Percentiles rank a stretch among this genome's conserved stretches.
phyloP scores from a whole-genome alignment of 352 stramenopile genomes.

The Vaucheria bursata region DNA sequence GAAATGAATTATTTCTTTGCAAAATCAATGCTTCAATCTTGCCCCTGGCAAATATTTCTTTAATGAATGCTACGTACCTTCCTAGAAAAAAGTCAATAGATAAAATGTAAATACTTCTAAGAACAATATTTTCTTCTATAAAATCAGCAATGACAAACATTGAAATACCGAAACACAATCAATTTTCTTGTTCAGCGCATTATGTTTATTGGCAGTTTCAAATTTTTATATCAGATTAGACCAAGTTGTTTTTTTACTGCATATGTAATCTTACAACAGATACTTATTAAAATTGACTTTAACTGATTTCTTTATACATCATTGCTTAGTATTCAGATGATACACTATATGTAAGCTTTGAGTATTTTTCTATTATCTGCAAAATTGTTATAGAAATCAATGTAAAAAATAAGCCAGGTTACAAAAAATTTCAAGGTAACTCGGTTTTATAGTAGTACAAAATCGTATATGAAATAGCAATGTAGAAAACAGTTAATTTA shows the following conservation, averaged over 20 bases:
- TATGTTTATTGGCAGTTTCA: too few species aligned
- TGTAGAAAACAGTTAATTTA: background rate
- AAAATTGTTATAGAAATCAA: background rate
- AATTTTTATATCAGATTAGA: too few species aligned
- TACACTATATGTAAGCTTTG: too few species aligned
- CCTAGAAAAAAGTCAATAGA: background rate
- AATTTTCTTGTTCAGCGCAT: too few species aligned
- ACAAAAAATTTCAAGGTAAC: too few species aligned
- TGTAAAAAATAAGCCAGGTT: too few species aligned
- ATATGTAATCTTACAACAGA: too few species aligned
- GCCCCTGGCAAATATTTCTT: background rate
- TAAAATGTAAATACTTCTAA: background rate
- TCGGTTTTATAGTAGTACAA: background rate
- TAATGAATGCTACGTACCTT: background rate
- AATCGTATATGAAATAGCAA: background rate
- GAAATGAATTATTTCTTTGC: background rate
- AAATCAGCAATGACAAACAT: background rate
- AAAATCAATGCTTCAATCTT: background rate
- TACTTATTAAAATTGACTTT: too few species aligned
- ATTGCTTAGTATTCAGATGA: too few species aligned
- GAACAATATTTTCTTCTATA: background rate
- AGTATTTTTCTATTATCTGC: background rate
- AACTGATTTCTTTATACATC: too few species aligned
- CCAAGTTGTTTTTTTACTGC: too few species aligned
- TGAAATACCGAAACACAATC: background rate